Conservation (phyloP, 2,329 filamentous ascomycete species). For the Fusarium acutatum region DNA sequence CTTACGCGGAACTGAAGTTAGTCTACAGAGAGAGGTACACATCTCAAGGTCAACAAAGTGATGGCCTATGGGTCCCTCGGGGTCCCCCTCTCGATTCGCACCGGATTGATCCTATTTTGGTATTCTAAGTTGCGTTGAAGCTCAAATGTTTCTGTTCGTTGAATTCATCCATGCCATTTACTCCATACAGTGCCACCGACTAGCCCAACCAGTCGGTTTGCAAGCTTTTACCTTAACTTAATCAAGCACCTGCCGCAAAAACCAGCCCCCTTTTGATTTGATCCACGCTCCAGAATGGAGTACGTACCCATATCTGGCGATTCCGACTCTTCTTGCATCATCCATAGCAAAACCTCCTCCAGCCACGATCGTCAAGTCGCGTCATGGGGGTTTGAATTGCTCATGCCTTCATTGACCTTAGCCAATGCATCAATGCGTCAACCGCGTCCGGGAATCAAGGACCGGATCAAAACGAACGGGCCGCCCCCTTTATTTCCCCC, state of each 20-base stretch:
- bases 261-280: constrained; percentile 34
- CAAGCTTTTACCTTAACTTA: background rate
- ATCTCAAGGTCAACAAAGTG: constrained; percentile 8
- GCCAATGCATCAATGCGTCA: constrained; percentile 34
- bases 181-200: constrained; percentile 36
- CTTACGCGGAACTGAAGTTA: background rate
- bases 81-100: background rate
- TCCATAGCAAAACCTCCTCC: background rate
- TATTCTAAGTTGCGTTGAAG: constrained; percentile 36
- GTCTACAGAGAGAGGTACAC: background rate
- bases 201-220: constrained; percentile 23
- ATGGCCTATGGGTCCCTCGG: constrained; percentile 1
- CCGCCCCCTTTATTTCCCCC: constrained; percentile 31
- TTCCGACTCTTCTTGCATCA: constrained; percentile 11
- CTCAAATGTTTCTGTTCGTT: constrained; percentile 28
- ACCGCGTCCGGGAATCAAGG: constrained; percentile 19
- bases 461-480: constrained; percentile 22
- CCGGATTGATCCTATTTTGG: constrained; percentile 28
- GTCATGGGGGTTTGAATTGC: constrained; percentile 1
- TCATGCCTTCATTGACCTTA: constrained; percentile 12
- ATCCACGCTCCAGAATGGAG: constrained; percentile 14
- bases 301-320: constrained; percentile 4
- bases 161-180: constrained; percentile 34
- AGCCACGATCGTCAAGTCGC: constrained; percentile 23
- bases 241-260: constrained; percentile 34